Conservation (phyloP, 192 early-diverging fungal species). For the Coemansia sp. region DNA sequence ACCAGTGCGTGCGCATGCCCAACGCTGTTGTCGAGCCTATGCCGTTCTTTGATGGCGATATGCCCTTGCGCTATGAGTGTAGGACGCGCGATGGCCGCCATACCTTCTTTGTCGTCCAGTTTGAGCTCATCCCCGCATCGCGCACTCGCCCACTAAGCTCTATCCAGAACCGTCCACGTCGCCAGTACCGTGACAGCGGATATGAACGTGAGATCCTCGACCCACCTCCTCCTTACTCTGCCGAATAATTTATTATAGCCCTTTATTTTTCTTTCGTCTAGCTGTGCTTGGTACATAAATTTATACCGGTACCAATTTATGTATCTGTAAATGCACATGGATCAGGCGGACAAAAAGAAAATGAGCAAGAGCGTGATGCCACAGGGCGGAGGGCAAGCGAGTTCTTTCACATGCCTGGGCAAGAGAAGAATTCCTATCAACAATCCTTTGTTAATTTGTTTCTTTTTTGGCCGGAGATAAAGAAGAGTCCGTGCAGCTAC, state of each 20-base stretch:
- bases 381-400: not conserved
- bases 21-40: conserved; percentile 56
- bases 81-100: conserved; percentile 42
- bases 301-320: not conserved
- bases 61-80: conserved; percentile 56
- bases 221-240: conserved; percentile 53
- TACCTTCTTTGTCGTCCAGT: conserved; percentile 56
- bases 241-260: conserved; percentile 12
- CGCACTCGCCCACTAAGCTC: conserved; percentile 42
- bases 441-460: not conserved
- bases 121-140: conserved; percentile 53
- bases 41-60: conserved; percentile 54
- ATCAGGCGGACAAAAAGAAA: not conserved
- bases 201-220: conserved; percentile 57
- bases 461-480: conserved; percentile 2
- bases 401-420: not conserved
- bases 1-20: conserved; percentile 59
- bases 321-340: not conserved
- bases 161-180: conserved; percentile 32
- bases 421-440: not conserved
- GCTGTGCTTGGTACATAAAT: not conserved
- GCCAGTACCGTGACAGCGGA: conserved; percentile 56
- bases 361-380: not conserved
- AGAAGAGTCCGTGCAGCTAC: not conserved
- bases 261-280: not conserved